Evolutionary conservation across 345 rosid genomes (phyloP), one percentile per base, ranked within the genome.

Genomic region (Corymbia maculata): DNA sequence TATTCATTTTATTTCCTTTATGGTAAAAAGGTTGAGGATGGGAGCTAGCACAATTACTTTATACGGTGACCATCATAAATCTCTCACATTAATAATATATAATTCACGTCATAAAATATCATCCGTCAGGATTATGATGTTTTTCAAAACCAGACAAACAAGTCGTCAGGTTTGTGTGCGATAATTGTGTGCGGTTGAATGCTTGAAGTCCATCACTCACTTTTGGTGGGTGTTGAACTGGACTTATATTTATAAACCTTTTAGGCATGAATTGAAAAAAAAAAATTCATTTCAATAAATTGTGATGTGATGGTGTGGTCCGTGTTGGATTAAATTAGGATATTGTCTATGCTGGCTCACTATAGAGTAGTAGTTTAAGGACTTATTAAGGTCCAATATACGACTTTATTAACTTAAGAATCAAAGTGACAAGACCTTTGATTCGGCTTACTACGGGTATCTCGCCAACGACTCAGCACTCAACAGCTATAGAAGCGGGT

Each of bases 271-370:
- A 64, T 64, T 28, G 17, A 13, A 64, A 64, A 64, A 13, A 57
- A 52, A 53, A 57, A 57, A 12, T n/a, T 64, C 70, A n/a, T 64
- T 64, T 13, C 70, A 13, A 61, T 61, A 64, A 61, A 64, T 64
- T n/a, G 2, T 64, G 70, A n/a, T 64, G 70, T 4, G 14, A n/a
- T n/a, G n/a, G 9, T 26, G 9, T n/a, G 36, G 36, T 13, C 0
- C 6, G 0, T 64, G 7, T 64, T 64, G 13, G 0, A 64, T 64
- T 64, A 0, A 28, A 64, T 64, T 64, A n/a, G 3, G 70, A 64
- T 64, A n/a, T n/a, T n/a, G n/a, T n/a, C n/a, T n/a, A n/a, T n/a
- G n/a, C n/a, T n/a, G n/a, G n/a, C n/a, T n/a, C n/a, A n/a, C n/a
- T n/a, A n/a, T n/a, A n/a, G n/a, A n/a, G n/a, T n/a, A n/a, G n/a